A percentile compares a stretch with the other conserved stretches of the same genome.
Conservation (phyloP, 441 rosid species). For the Mallotus japonicus region DNA sequence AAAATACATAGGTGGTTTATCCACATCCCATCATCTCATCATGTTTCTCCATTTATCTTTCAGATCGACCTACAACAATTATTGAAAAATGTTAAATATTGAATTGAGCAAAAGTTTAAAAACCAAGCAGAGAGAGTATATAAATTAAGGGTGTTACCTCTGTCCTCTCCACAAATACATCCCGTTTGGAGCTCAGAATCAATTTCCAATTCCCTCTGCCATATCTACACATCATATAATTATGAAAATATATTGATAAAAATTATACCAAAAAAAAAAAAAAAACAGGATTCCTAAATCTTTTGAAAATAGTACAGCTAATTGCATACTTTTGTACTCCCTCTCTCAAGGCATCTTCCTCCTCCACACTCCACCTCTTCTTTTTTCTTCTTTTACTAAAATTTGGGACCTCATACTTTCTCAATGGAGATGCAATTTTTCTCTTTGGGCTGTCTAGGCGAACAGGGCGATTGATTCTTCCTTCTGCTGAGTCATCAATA, state of each 20-base stretch:
- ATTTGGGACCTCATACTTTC: conserved; percentile 17
- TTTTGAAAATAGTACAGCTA: too few species aligned
- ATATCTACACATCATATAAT: conserved; percentile 28
- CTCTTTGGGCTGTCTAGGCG: conserved; percentile 30
- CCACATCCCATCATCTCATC: conserved; percentile 12
- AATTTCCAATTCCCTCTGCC: conserved; percentile 42
- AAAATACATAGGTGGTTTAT: neutral
- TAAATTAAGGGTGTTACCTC: conserved; percentile 24
- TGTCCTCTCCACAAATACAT: conserved; percentile 34
- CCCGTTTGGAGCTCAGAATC: conserved; percentile 29
- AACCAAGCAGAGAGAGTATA: neutral
- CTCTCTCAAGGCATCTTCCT: conserved; percentile 43
- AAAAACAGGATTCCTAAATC: neutral
- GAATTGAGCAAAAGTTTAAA: neutral
- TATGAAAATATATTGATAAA: neutral
- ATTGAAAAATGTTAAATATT: neutral
- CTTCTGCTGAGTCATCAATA: conserved; percentile 32
- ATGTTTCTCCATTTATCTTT: conserved; percentile 48
- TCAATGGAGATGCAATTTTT: conserved; percentile 36
- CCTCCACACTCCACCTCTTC: conserved; percentile 40
- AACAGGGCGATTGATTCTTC: conserved; percentile 3
- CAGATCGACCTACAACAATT: conserved; percentile 34
- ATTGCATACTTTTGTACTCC: conserved; percentile 35
- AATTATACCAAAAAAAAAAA: neutral
- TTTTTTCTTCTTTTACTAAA: conserved; percentile 29